Base-by-base conservation (phyloP, 352 stramenopile genomes). In the Blastocystis sp. region DNA sequence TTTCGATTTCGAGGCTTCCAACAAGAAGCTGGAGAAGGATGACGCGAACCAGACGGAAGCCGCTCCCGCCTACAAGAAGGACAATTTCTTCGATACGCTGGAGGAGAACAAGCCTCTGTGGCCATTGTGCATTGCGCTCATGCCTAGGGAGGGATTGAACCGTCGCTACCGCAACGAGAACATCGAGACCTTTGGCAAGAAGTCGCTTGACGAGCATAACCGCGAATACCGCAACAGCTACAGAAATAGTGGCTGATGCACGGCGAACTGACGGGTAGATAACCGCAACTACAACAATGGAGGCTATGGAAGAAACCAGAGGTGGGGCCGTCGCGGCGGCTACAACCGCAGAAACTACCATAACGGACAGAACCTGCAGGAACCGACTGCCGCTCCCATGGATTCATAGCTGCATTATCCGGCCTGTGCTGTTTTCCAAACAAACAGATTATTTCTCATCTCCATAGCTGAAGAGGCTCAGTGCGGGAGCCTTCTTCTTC, bases 1-100 rank as follows among this genome's bases (percentile, higher is more conserved):
- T 34, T 84, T 84, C 43, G 74, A 84, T 48, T 84, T 84, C 43
- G 74, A 84, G 34, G 52, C 65, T 34, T 84, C 74, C 14, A 84
- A 84, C 74, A 66, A 70, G 45, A 56, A 67, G 74, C 48, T 84
- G 56, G 74, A 84, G 56, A 84, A 84, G 38, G 74, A 84, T 28
- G 53, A 56, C 21, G 74, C 56, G 56, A 34, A 45, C 28, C 19
- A 69, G 17, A 59, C 65, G n/a, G 45, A 53, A 38, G 52, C 56
- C 19, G 17, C 74, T 11, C 74, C 74, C 66, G 74, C 74, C 2
- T 84, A 84, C 61, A 66, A 69, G 53, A 84, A 84, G 74, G 74
- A 70, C 17, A 28, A 84, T 28, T 84, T 84, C 56, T 84, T 84
- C 45, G 74, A 84, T 28, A 84, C 45, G 2, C 74, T 84, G 2